Percentiles rank a stretch among this genome's conserved stretches.
phyloP scores from a whole-genome alignment of 2,329 filamentous ascomycete genomes.

The Geoglossum cookeanum region DNA sequence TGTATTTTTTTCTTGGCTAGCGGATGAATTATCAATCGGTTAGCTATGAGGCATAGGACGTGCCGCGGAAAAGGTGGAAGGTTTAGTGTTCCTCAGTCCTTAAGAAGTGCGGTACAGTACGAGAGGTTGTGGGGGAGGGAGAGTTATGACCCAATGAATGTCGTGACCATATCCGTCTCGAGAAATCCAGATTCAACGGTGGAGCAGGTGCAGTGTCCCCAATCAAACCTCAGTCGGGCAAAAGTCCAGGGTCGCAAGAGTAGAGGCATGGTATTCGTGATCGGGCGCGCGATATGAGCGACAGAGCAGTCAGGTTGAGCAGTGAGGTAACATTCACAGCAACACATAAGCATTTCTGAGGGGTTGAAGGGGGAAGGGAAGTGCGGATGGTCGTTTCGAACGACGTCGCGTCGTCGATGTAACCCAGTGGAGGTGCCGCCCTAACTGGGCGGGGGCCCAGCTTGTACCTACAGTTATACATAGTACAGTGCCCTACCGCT shows the following conservation, averaged over 20 bases:
- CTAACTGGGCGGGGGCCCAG: neutral
- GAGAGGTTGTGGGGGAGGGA: no score
- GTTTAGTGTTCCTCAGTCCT: neutral
- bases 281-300: neutral
- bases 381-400: neutral
- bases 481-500: no score
- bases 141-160: neutral
- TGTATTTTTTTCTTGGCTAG: neutral
- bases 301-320: neutral
- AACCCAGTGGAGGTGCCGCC: neutral
- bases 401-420: slow-evolving; percentile 1
- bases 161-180: neutral
- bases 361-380: neutral
- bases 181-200: neutral
- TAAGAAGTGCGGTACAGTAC: neutral
- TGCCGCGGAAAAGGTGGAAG: neutral
- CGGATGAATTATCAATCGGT: neutral
- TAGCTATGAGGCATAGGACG: neutral
- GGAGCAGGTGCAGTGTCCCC: neutral
- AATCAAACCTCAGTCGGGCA: neutral
- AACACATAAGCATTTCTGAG: neutral
- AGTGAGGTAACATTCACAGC: slow-evolving; percentile 1
- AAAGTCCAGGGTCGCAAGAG: neutral
- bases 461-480: no score
- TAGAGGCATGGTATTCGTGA: neutral